These are phyloP conservation scores for Lenwebbia sp. DNA, from an alignment of 345 rosid species.

Conservation along the genomic window DNA sequence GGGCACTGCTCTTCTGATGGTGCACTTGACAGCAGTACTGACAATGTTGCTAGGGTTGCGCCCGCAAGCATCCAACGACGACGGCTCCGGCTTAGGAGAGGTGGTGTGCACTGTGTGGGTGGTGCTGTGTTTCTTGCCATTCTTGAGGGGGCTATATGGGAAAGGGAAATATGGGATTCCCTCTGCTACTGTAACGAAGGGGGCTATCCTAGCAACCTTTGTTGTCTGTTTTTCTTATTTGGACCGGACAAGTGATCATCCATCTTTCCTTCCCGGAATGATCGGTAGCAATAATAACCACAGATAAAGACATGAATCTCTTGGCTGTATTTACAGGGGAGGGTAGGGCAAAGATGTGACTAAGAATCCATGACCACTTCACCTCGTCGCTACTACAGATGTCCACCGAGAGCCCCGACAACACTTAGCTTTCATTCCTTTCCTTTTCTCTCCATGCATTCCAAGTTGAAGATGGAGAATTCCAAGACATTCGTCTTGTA, in stretches of 20 bases:
- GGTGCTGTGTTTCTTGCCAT: constrained; percentile 30
- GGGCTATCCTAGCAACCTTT: constrained; percentile 15
- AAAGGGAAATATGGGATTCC: constrained; percentile 61
- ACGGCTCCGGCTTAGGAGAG: constrained; percentile 23
- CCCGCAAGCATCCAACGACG: background rate
- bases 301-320: too few species aligned
- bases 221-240: background rate
- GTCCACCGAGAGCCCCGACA: background rate
- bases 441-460: too few species aligned
- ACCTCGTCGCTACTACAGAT: background rate
- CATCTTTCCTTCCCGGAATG: background rate
- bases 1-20: constrained; percentile 35
- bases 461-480: background rate
- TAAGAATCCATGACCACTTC: background rate
- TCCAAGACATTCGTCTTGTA: background rate
- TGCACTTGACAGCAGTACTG: constrained; percentile 18
- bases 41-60: background rate
- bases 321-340: too few species aligned
- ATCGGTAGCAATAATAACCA: too few species aligned
- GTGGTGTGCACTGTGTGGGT: constrained; percentile 16
- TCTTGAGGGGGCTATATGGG: constrained; percentile 33
- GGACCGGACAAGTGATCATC: background rate
- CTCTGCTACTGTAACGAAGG: constrained; percentile 30
- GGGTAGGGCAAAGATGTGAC: background rate
- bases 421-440: background rate